phyloP scores from a whole-genome alignment of 805 yeast species.

The Saccharomycopsis capsularis region DNA sequence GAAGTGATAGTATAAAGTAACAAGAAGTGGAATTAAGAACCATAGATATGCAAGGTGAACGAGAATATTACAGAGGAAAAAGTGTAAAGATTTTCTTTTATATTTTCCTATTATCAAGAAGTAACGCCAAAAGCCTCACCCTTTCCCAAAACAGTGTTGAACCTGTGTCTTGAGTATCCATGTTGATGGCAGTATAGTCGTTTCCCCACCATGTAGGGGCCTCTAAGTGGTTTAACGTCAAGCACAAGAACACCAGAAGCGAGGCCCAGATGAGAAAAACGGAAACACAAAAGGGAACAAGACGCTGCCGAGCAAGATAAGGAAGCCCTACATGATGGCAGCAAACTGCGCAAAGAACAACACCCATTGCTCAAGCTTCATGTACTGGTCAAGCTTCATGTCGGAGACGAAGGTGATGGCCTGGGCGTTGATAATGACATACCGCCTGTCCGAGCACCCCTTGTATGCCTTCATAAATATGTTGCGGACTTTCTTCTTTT shows the following conservation, averaged over 20 bases:
- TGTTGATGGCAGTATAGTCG: conserved; percentile 35
- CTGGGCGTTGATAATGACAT: conserved; percentile 42
- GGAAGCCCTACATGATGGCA: conserved; percentile 38
- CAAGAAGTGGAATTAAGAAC: too few species aligned
- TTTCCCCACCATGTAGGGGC: conserved; percentile 60
- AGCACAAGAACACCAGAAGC: conserved; percentile 47
- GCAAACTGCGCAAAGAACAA: conserved; percentile 46
- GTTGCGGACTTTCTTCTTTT: conserved; percentile 43
- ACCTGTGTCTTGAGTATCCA: conserved; percentile 31
- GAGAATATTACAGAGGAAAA: not conserved
- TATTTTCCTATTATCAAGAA: conserved; percentile 30
- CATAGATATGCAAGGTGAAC: too few species aligned
- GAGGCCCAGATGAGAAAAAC: conserved; percentile 56
- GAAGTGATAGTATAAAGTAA: too few species aligned
- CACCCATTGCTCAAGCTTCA: conserved; percentile 56
- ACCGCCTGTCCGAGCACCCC: conserved; percentile 66
- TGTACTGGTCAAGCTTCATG: conserved; percentile 58
- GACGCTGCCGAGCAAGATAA: conserved; percentile 46
- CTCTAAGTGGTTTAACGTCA: conserved; percentile 38
- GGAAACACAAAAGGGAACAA: conserved; percentile 48
- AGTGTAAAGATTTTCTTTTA: too few species aligned
- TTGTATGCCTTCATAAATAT: conserved; percentile 50
- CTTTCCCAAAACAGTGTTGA: conserved; percentile 30
- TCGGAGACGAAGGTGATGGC: conserved; percentile 49
- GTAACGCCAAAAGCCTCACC: conserved; percentile 45